Evolutionary conservation across 257 asterid species (phyloP).

Genomic region (Orobanche coerulescens): DNA sequence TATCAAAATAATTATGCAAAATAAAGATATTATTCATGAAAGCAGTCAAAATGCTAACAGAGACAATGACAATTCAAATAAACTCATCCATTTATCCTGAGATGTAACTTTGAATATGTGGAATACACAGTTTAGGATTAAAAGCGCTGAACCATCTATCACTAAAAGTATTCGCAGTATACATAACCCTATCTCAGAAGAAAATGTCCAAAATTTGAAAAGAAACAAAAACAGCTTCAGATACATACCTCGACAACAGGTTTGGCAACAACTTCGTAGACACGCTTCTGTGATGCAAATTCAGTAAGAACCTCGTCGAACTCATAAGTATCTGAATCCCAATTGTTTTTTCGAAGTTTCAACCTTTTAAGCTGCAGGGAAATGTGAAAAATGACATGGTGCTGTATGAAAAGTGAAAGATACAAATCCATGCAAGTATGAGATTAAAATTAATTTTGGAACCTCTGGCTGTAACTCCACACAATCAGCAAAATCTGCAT

Average conservation of each 20-base stretch:
- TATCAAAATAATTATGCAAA: neutral
- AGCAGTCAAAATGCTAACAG: slow-evolving; percentile 5
- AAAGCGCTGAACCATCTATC: neutral
- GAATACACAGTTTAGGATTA: slow-evolving; percentile 2
- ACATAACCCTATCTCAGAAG: slow-evolving; percentile 5
- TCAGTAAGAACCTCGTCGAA: slow-evolving; percentile 96
- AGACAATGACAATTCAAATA: neutral
- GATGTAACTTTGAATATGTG: neutral
- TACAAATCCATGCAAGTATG: slow-evolving; percentile 13
- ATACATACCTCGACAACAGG: slow-evolving; percentile 94
- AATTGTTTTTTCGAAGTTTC: slow-evolving; percentile 92
- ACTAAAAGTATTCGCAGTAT: neutral
- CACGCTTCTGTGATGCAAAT: slow-evolving; percentile 94
- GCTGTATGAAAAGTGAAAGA: slow-evolving; percentile 1
- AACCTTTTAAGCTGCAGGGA: slow-evolving; percentile 79
- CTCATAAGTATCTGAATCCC: slow-evolving; percentile 98
- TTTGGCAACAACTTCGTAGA: slow-evolving; percentile 96
- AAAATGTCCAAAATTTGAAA: neutral
- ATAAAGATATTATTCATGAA: slow-evolving; percentile 6
- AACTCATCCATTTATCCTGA: slow-evolving; percentile 1
- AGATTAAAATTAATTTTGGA: slow-evolving; percentile 4
- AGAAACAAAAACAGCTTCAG: slow-evolving; percentile 5
- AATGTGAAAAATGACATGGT: slow-evolving; percentile 15
- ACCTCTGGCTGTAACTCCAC: slow-evolving; percentile 99
- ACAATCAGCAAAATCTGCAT: slow-evolving; percentile 99